Base-by-base conservation (phyloP, 2,329 filamentous ascomycete species). In the Chaetomium strumarium region DNA sequence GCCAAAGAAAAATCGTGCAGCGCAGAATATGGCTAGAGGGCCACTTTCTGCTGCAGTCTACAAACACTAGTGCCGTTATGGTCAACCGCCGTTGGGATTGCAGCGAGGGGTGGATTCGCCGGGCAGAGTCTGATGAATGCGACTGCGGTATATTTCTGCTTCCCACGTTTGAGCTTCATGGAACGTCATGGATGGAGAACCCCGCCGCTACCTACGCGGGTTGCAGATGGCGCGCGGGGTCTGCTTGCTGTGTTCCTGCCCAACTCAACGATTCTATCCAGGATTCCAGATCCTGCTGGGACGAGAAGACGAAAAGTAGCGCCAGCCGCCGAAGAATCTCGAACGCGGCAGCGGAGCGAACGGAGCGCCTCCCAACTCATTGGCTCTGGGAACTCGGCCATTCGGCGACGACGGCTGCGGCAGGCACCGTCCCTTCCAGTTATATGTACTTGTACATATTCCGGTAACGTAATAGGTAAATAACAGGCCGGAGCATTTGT, bases 111-210 rank as follows among this genome's bases (percentile, higher is more conserved):
- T 24, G 24, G 24, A 7, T 24, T 24, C 24, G 24, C 24, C 24
- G 24, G 24, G 4, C 4, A 24, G 38, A 37, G 48, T 34, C 31
- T 9, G n/a, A 42, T 37, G 40, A 38, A 58, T 58, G 51, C 55
- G 44, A 58, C 56, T 58, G 56, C 56, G 56, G 52, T 41, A 58
- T 55, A 57, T 58, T 57, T 55, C 53, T 36, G 33, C 39, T 42
- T 52, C 40, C 37, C 39, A 43, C 36, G 40, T 45, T 51, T 38
- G 37, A 40, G 34, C 24, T 16, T 37, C 34, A 44, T 44, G 38
- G 45, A 29, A 44, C 24, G 44, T 16, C 30, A 39, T 52, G 33
- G 30, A 20, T 52, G 38, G 42, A 38, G 34, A 51, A 49, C 53
- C 53, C 49, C 53, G 34, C 53, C 40, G 37, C 16, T 19, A 3